Conservation (phyloP, 2,329 filamentous ascomycete species). For the Ascochyta rabiei region DNA sequence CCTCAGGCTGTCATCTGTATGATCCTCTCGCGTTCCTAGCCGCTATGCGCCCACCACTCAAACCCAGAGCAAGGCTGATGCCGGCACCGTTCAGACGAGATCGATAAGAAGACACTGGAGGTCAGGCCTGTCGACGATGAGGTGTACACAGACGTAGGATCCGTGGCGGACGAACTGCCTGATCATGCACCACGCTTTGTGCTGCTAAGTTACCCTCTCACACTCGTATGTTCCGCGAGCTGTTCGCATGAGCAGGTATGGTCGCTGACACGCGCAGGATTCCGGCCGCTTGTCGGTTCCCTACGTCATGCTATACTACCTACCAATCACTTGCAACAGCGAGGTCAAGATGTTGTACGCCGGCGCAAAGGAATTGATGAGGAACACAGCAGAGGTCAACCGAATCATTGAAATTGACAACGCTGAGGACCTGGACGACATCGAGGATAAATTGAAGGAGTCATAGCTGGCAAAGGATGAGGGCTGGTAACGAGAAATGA, state of each 20-base stretch:
- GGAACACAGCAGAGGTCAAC: constrained; percentile 89
- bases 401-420: constrained; percentile 84
- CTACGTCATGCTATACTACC: constrained; percentile 93
- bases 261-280: constrained; percentile 56
- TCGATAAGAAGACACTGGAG: constrained; percentile 88
- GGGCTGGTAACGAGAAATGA: not conserved
- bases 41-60: constrained; percentile 1
- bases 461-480: not conserved
- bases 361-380: constrained; percentile 93
- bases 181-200: constrained; percentile 91
- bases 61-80: constrained; percentile 33
- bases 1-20: constrained; percentile 95
- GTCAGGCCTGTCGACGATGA: constrained; percentile 83
- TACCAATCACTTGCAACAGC: constrained; percentile 87
- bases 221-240: constrained; percentile 64
- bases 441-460: constrained; percentile 69
- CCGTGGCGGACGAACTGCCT: constrained; percentile 86
- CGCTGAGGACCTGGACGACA: constrained; percentile 79
- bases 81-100: constrained; percentile 68
- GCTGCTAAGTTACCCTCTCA: constrained; percentile 88
- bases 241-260: not conserved
- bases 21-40: constrained; percentile 36
- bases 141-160: constrained; percentile 80
- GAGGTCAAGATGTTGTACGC: constrained; percentile 93
- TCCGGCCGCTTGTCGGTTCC: constrained; percentile 87